phyloP scores from a whole-genome alignment of 306 rosid genomes.

The Neltuma alba region DNA sequence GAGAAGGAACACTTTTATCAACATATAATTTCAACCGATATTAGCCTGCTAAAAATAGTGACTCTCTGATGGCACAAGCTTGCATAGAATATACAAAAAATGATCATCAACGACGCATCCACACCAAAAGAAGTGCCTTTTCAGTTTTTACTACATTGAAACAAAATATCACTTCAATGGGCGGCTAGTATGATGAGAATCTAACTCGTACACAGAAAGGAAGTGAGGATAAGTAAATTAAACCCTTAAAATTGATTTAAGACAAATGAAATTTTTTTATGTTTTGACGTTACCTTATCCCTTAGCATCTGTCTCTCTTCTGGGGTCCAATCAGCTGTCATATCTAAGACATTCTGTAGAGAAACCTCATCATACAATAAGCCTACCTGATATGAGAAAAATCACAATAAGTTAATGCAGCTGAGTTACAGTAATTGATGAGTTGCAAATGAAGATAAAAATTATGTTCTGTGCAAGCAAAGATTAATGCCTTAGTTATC shows the following conservation, averaged over 20 bases:
- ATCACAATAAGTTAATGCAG: slow-evolving; percentile 29
- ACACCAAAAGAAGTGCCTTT: not conserved
- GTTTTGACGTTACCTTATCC: slow-evolving; percentile 64
- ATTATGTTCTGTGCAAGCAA: slow-evolving; percentile 16
- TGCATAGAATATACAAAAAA: not conserved
- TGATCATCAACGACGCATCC: not conserved
- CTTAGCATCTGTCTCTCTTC: slow-evolving; percentile 92
- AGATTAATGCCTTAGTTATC: slow-evolving; percentile 15
- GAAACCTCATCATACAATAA: slow-evolving; percentile 82
- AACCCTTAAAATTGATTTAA: not conserved
- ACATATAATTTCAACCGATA: slow-evolving; percentile 15
- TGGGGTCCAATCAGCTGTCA: slow-evolving; percentile 89
- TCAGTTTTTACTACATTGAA: not conserved
- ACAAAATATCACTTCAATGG: not conserved
- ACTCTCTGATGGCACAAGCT: not conserved
- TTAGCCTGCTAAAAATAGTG: not conserved
- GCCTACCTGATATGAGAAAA: slow-evolving; percentile 78
- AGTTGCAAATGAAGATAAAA: slow-evolving; percentile 11
- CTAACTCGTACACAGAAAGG: not conserved
- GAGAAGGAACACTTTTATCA: not conserved
- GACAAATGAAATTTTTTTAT: slow-evolving; percentile 25
- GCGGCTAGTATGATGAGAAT: not conserved
- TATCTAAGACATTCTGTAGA: slow-evolving; percentile 75
- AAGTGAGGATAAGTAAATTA: not conserved
- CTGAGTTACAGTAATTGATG: slow-evolving; percentile 27